Percentiles rank a stretch among this genome's conserved stretches.
These are phyloP conservation scores for Phytopythium oedochilum DNA, from an alignment of 352 stramenopile genomes.

Conservation along the genomic window DNA sequence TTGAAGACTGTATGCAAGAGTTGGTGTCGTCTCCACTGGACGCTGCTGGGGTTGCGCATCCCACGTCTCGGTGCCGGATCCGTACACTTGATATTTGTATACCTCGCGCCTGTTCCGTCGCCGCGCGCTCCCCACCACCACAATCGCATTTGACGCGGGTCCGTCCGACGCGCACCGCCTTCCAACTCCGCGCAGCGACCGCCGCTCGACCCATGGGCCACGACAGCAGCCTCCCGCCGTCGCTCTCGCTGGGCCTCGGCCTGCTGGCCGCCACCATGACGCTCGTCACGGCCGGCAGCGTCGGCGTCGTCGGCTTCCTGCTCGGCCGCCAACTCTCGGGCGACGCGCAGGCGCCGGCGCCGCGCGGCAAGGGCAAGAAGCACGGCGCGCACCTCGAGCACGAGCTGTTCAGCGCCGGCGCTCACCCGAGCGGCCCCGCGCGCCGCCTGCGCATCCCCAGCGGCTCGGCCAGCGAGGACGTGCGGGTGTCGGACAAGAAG, in stretches of 20 bases:
- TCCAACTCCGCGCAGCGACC: not conserved
- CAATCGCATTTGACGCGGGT: not conserved
- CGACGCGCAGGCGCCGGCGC: slow-evolving; percentile 3
- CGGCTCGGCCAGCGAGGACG: slow-evolving; percentile 62
- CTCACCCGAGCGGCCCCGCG: slow-evolving; percentile 7
- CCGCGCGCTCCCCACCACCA: not conserved
- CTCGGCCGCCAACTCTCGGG: slow-evolving; percentile 39
- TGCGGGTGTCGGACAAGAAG: slow-evolving; percentile 84
- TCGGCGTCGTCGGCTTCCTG: slow-evolving; percentile 67
- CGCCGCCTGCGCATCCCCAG: slow-evolving; percentile 62
- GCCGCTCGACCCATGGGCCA: slow-evolving; percentile 5
- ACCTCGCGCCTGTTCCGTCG: not conserved
- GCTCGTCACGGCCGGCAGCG: slow-evolving; percentile 61
- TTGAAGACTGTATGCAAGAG: not conserved
- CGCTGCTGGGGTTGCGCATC: not conserved
- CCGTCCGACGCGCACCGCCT: not conserved
- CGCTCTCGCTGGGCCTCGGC: slow-evolving; percentile 57
- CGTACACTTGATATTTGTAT: not conserved
- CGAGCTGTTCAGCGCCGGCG: slow-evolving; percentile 9
- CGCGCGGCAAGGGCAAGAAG: slow-evolving; percentile 12
- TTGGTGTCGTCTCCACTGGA: slow-evolving; percentile 1
- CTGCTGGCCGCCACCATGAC: slow-evolving; percentile 71
- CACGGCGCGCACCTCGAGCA: slow-evolving; percentile 3
- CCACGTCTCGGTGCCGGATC: not conserved
- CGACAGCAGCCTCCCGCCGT: slow-evolving; percentile 36